Percentiles rank a stretch among this genome's conserved stretches.
Conservation (phyloP, 768 basidiomycete genomes). For the Sistotremastrum suecicum region DNA sequence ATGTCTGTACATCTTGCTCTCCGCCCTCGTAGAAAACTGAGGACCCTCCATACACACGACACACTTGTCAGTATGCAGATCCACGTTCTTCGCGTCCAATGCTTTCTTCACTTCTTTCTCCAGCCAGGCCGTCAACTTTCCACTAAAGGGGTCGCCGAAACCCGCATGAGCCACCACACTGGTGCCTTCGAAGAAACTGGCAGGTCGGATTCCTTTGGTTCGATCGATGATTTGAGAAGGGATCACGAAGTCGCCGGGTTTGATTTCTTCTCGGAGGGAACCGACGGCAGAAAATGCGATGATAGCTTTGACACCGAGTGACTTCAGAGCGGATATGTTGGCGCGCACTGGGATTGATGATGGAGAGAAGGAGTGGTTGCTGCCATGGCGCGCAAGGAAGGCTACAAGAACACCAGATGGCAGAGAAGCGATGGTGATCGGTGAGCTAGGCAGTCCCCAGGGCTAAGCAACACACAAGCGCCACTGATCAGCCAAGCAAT, state of each 20-base stretch:
- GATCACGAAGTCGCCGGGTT: conserved; percentile 78
- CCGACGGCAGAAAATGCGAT: conserved; percentile 95
- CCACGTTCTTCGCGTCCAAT: conserved; percentile 38
- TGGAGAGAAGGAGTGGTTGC: conserved; percentile 65
- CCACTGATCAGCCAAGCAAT: neutral
- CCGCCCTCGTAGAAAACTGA: conserved; percentile 96
- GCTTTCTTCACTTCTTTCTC: conserved; percentile 48
- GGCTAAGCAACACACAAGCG: conserved; percentile 36
- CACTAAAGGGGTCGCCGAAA: conserved; percentile 87
- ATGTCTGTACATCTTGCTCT: conserved; percentile 83
- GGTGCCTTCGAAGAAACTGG: conserved; percentile 76
- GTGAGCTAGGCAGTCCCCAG: conserved; percentile 85
- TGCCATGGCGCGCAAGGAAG: conserved; percentile 85
- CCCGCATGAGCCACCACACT: conserved; percentile 81
- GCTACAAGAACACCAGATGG: conserved; percentile 71
- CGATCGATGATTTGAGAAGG: conserved; percentile 93
- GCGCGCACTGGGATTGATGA: conserved; percentile 74
- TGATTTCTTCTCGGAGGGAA: conserved; percentile 84
- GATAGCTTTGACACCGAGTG: conserved; percentile 76
- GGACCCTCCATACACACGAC: conserved; percentile 96
- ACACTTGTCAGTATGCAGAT: conserved; percentile 69
- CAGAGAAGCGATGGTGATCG: conserved; percentile 83
- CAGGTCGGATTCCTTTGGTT: conserved; percentile 84
- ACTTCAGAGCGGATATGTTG: conserved; percentile 92
- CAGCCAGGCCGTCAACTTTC: conserved; percentile 49